Evolutionary conservation across 805 yeast species (phyloP).

Genomic region (Metschnikowia picachoensis): DNA sequence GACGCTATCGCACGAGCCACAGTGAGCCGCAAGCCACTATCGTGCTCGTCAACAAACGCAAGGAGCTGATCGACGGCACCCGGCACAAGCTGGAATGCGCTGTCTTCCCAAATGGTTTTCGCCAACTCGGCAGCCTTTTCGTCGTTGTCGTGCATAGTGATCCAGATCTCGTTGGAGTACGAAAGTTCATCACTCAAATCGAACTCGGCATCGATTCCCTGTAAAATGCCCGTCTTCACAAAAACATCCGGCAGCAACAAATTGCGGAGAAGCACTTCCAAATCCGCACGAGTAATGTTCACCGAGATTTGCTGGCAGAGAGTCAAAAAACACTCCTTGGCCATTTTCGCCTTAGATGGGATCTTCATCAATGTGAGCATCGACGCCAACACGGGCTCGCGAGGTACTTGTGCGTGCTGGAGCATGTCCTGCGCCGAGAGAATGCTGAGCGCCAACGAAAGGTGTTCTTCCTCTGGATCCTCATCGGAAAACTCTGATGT

Average conservation of each 20-base stretch:
- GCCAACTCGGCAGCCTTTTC: slow-evolving; percentile 62
- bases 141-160: slow-evolving; percentile 72
- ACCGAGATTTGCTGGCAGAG: slow-evolving; percentile 74
- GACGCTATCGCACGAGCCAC: slow-evolving; percentile 66
- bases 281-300: slow-evolving; percentile 53
- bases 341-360: slow-evolving; percentile 73
- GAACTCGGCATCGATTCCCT: slow-evolving; percentile 81
- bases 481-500: slow-evolving; percentile 75
- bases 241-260: slow-evolving; percentile 59
- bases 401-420: slow-evolving; percentile 62
- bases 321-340: slow-evolving; percentile 79
- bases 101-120: slow-evolving; percentile 81
- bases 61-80: slow-evolving; percentile 47
- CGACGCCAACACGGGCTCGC: slow-evolving; percentile 58
- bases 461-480: slow-evolving; percentile 84
- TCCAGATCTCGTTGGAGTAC: slow-evolving; percentile 69
- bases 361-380: slow-evolving; percentile 64
- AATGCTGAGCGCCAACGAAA: slow-evolving; percentile 72
- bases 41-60: slow-evolving; percentile 47
- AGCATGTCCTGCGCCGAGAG: slow-evolving; percentile 65
- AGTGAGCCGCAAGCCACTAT: slow-evolving; percentile 68
- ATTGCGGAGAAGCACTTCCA: slow-evolving; percentile 52
- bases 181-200: slow-evolving; percentile 47
- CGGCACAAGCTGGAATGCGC: slow-evolving; percentile 45
- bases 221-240: slow-evolving; percentile 77